Percentiles rank a stretch among this genome's conserved stretches.
These are phyloP conservation scores for Talaromyces funiculosus DNA, from an alignment of 2,329 filamentous ascomycete species.

Conservation along the genomic window DNA sequence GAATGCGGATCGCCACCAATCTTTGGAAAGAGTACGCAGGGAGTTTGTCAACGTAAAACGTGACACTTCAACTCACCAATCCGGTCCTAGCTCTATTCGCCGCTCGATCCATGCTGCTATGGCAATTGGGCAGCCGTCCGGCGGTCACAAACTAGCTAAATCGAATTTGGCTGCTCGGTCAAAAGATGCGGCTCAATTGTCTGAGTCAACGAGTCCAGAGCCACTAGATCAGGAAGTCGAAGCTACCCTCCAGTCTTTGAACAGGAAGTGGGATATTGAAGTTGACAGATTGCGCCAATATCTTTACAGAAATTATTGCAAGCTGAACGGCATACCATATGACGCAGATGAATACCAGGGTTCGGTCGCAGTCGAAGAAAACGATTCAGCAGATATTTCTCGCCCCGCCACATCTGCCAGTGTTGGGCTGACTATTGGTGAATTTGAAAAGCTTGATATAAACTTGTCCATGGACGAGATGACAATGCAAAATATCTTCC, in stretches of 20 bases:
- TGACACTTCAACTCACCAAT: conserved; percentile 26
- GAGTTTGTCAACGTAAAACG: conserved; percentile 50
- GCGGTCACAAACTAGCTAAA: conserved; percentile 31
- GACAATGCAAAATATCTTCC: conserved; percentile 1
- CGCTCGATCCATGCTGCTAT: conserved; percentile 41
- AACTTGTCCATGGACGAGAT: conserved; percentile 26
- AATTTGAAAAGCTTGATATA: conserved; percentile 30
- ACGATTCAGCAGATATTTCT: conserved; percentile 31
- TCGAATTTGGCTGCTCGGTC: conserved; percentile 15
- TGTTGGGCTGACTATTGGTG: conserved; percentile 34
- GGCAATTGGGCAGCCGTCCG: conserved; percentile 25
- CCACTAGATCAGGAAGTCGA: conserved; percentile 36
- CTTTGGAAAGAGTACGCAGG: conserved; percentile 55
- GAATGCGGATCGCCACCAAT: conserved; percentile 55
- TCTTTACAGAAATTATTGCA: conserved; percentile 42
- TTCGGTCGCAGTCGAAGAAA: conserved; percentile 13
- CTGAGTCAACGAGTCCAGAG: conserved; percentile 19
- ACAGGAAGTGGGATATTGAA: conserved; percentile 43
- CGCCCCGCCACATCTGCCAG: conserved; percentile 37
- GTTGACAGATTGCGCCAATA: conserved; percentile 39
- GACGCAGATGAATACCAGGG: conserved; percentile 11
- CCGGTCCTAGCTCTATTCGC: conserved; percentile 36
- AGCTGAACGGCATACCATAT: conserved; percentile 29
- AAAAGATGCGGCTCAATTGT: neutral
- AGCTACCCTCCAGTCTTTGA: conserved; percentile 36